These are phyloP conservation scores for Fomitopsis serialis DNA, from an alignment of 768 basidiomycete species.

Conservation along the genomic window DNA sequence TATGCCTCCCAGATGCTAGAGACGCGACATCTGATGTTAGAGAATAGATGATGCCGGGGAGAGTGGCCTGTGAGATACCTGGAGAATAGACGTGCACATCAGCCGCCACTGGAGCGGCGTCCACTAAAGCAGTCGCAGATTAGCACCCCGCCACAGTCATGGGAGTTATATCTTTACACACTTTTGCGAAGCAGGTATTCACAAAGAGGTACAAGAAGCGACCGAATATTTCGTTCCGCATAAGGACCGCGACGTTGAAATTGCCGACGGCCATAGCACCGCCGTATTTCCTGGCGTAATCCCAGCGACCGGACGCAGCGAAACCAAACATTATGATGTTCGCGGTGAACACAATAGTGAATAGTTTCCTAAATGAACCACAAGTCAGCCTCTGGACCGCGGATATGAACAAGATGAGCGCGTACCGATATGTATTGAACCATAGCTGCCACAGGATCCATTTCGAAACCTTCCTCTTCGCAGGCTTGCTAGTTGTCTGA, in stretches of 20 bases:
- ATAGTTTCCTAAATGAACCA: slow-evolving; percentile 57
- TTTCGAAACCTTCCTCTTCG: slow-evolving; percentile 53
- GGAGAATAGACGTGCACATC: slow-evolving; percentile 67
- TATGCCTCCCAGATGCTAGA: slow-evolving; percentile 68
- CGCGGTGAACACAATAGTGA: slow-evolving; percentile 50
- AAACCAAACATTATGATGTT: slow-evolving; percentile 58
- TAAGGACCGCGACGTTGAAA: slow-evolving; percentile 62
- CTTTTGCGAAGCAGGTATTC: slow-evolving; percentile 77
- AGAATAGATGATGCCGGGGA: slow-evolving; percentile 1
- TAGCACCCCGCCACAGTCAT: background rate
- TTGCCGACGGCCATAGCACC: slow-evolving; percentile 75
- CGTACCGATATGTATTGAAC: slow-evolving; percentile 77
- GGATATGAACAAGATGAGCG: background rate
- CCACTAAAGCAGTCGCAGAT: slow-evolving; percentile 41
- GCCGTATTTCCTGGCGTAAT: slow-evolving; percentile 59
- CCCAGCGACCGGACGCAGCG: slow-evolving; percentile 60
- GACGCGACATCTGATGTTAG: slow-evolving; percentile 35
- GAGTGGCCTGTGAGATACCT: slow-evolving; percentile 25
- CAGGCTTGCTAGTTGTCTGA: slow-evolving; percentile 25
- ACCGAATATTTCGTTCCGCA: slow-evolving; percentile 80
- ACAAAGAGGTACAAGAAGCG: slow-evolving; percentile 67
- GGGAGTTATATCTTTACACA: slow-evolving; percentile 18
- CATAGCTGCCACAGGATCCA: slow-evolving; percentile 62
- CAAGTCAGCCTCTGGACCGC: background rate
- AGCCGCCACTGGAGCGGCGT: slow-evolving; percentile 67